Evolutionary conservation across 1,284 basidiomycete species (phyloP), one percentile per base, ranked within the genome.

Genomic region (Puccinia coronata): DNA sequence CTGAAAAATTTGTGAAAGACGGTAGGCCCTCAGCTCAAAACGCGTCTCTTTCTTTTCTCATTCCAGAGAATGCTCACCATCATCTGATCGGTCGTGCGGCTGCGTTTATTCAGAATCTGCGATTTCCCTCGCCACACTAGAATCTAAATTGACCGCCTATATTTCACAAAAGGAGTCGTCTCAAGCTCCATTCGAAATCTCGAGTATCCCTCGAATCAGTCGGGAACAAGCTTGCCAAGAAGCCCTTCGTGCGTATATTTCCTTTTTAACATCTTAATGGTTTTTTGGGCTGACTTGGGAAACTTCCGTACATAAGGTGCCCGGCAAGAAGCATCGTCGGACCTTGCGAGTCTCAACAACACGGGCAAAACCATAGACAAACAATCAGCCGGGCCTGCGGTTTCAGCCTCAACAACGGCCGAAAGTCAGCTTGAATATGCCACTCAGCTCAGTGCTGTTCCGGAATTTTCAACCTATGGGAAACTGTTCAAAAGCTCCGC

Each of bases 1-100:
- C 93, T 8, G 91, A 93, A 84, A 90, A 90, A 47, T 96, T 96
- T 85, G 91, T 98, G 83, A 94, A 93, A 87, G 94, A 98, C 87
- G 95, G 95, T 93, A 82, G 80, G 89, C 84, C 25, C 82, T 55
- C 34, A 0, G 18, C 18, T 11, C 28, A 51, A 8, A 51, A 31
- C n/a, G n/a, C n/a, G n/a, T n/a, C n/a, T n/a, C n/a, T n/a, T 25
- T 14, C n/a, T 53, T 49, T 78, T 5, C 8, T 23, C 70, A 57
- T 23, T 70, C 18, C n/a, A 12, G 12, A n/a, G 6, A 41, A 41
- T 23, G 31, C 31, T 73, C 18, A 20, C 14, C n/a, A 43, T 25
- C n/a, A 36, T 36, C 16, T 31, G 36, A 34, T 9, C 36, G 36
- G 61, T 57, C 67, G 36, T n/a, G 41, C 49, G 1, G 53, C 34